Evolutionary conservation across 2,329 filamentous ascomycete species (phyloP).

Genomic region (Monilinia polystroma): DNA sequence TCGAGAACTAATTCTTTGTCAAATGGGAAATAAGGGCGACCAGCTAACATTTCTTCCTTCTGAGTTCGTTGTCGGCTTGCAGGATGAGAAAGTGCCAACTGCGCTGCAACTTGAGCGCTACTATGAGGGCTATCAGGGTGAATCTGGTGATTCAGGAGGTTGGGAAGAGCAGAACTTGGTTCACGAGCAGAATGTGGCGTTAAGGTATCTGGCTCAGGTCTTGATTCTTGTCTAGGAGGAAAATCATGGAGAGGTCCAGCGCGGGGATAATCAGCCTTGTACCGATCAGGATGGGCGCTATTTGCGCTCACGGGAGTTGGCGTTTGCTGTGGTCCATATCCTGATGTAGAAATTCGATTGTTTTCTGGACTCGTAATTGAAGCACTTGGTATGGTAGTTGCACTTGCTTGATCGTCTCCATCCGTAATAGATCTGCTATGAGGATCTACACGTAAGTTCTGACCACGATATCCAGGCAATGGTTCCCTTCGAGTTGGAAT

Average conservation of each 20-base stretch:
- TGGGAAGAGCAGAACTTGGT: slow-evolving; percentile 50
- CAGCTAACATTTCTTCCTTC: slow-evolving; percentile 86
- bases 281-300: slow-evolving; percentile 40
- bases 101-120: slow-evolving; percentile 38
- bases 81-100: slow-evolving; percentile 40
- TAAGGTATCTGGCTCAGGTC: slow-evolving; percentile 47
- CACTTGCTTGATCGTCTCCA: slow-evolving; percentile 60
- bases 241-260: slow-evolving; percentile 61
- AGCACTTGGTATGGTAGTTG: slow-evolving; percentile 58
- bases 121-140: slow-evolving; percentile 36
- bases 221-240: slow-evolving; percentile 51
- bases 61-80: slow-evolving; percentile 55
- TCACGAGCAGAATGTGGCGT: slow-evolving; percentile 45
- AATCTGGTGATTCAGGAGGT: slow-evolving; percentile 46
- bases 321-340: slow-evolving; percentile 48
- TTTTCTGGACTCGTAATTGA: slow-evolving; percentile 54
- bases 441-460: slow-evolving; percentile 61
- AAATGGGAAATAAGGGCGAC: slow-evolving; percentile 76
- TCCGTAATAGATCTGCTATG: slow-evolving; percentile 53
- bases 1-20: slow-evolving; percentile 76
- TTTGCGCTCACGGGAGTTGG: slow-evolving; percentile 61
- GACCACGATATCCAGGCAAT: slow-evolving; percentile 59
- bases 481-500: slow-evolving; percentile 51
- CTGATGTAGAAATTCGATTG: slow-evolving; percentile 57
- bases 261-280: slow-evolving; percentile 57